Evolutionary conservation across 208 protist genomes (phyloP).

Genomic region (Crithidia thermophila): DNA sequence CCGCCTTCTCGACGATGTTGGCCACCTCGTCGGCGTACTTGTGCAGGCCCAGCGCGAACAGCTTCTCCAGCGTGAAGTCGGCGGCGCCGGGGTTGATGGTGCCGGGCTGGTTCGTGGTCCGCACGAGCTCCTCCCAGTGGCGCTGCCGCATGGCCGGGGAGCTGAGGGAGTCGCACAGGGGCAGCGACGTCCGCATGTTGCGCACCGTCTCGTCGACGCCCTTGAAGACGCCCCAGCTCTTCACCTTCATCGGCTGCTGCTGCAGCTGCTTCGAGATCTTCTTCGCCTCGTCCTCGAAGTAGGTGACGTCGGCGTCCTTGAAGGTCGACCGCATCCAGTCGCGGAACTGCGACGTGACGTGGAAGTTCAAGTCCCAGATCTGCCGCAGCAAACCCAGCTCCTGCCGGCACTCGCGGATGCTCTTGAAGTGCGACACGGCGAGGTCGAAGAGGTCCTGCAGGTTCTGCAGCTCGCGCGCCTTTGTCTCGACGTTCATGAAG

Average conservation of each 20-base stretch:
- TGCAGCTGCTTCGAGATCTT: conserved; percentile 94
- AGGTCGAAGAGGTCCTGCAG: conserved; percentile 96
- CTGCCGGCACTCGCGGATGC: conserved; percentile 91
- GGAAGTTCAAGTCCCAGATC: conserved; percentile 94
- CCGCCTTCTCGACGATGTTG: conserved; percentile 97
- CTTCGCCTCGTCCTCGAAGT: conserved; percentile 95
- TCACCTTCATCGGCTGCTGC: conserved; percentile 94
- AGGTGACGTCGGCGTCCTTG: conserved; percentile 91
- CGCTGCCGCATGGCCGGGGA: conserved; percentile 95
- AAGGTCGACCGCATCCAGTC: conserved; percentile 96
- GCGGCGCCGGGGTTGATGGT: conserved; percentile 89
- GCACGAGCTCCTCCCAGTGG: conserved; percentile 96
- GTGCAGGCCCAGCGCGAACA: conserved; percentile 97
- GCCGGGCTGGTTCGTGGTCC: conserved; percentile 90
- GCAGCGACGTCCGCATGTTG: conserved; percentile 95
- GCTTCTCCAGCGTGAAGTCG: conserved; percentile 95
- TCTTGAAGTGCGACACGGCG: conserved; percentile 91
- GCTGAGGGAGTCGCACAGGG: conserved; percentile 92
- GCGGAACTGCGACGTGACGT: conserved; percentile 92
- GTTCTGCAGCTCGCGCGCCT: conserved; percentile 90
- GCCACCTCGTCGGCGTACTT: conserved; percentile 97
- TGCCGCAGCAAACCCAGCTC: conserved; percentile 93
- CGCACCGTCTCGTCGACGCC: conserved; percentile 94
- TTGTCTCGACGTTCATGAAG: conserved; percentile 85
- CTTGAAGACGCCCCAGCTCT: conserved; percentile 93